phyloP scores from a whole-genome alignment of 768 basidiomycete species.

The Hebeloma cylindrosporum region DNA sequence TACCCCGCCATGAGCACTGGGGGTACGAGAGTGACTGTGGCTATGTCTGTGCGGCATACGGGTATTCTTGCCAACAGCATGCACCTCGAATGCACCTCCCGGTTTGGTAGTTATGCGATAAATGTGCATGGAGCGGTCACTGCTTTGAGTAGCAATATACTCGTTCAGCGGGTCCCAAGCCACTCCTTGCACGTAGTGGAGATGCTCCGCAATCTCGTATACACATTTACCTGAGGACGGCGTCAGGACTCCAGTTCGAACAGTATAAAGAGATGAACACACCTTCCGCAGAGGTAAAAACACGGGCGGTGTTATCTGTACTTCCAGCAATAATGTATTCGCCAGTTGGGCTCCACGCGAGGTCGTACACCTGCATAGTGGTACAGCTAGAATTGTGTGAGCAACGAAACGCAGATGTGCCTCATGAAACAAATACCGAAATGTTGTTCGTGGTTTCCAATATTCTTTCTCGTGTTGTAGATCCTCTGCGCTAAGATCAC shows the following conservation, averaged over 20 bases:
- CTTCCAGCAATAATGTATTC: slow-evolving; percentile 95
- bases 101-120: slow-evolving; percentile 80
- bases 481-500: slow-evolving; percentile 76
- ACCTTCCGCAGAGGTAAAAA: slow-evolving; percentile 79
- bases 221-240: slow-evolving; percentile 71
- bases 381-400: no score
- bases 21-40: slow-evolving; percentile 62
- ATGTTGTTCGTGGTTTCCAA: slow-evolving; percentile 88
- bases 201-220: slow-evolving; percentile 89
- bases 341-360: slow-evolving; percentile 96
- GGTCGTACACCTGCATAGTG: slow-evolving; percentile 94
- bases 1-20: slow-evolving; percentile 49
- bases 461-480: slow-evolving; percentile 89
- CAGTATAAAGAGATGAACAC: slow-evolving; percentile 18
- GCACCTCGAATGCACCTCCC: slow-evolving; percentile 84
- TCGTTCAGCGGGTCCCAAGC: slow-evolving; percentile 98
- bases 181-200: slow-evolving; percentile 97
- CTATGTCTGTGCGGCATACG: slow-evolving; percentile 70
- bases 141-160: slow-evolving; percentile 96
- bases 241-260: slow-evolving; percentile 12
- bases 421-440: no score
- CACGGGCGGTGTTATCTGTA: slow-evolving; percentile 91
- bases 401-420: no score
- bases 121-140: slow-evolving; percentile 94
- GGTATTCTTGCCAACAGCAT: slow-evolving; percentile 87